These are phyloP conservation scores for Dioscorea alata DNA, from an alignment of 106 monocot species.

Conservation along the genomic window DNA sequence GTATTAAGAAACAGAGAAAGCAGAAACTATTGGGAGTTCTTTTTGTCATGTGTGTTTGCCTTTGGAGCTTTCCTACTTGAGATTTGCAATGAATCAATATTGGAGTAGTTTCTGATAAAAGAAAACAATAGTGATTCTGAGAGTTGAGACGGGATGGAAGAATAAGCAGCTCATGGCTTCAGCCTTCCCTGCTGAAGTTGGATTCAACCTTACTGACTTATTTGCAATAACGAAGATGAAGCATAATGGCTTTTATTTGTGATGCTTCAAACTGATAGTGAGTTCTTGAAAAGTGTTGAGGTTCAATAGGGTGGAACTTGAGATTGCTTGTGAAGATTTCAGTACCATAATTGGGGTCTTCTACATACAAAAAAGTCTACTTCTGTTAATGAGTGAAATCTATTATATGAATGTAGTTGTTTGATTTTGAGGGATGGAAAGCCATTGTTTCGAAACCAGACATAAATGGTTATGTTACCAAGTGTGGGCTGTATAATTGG, in stretches of 20 bases:
- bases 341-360: conserved; percentile 95
- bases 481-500: conserved; percentile 35
- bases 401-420: conserved; percentile 49
- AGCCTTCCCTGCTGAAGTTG: no score
- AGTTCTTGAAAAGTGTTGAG: conserved; percentile 51
- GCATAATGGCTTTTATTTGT: not conserved
- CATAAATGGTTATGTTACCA: no score
- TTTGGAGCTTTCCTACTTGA: no score
- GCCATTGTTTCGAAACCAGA: conserved; percentile 43
- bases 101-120: no score
- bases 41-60: no score
- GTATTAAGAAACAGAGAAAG: no score
- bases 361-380: conserved; percentile 54
- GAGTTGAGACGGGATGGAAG: no score
- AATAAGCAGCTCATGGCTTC: no score
- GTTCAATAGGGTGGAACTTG: conserved; percentile 66
- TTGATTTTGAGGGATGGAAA: conserved; percentile 97
- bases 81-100: no score
- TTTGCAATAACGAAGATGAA: not conserved
- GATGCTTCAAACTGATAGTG: conserved; percentile 31
- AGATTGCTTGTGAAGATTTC: conserved; percentile 94
- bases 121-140: no score
- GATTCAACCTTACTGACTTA: not conserved
- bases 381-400: not conserved
- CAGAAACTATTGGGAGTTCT: no score